phyloP scores from a whole-genome alignment of 495 filamentous ascomycete genomes.

The Xanthoparmelia taractica region DNA sequence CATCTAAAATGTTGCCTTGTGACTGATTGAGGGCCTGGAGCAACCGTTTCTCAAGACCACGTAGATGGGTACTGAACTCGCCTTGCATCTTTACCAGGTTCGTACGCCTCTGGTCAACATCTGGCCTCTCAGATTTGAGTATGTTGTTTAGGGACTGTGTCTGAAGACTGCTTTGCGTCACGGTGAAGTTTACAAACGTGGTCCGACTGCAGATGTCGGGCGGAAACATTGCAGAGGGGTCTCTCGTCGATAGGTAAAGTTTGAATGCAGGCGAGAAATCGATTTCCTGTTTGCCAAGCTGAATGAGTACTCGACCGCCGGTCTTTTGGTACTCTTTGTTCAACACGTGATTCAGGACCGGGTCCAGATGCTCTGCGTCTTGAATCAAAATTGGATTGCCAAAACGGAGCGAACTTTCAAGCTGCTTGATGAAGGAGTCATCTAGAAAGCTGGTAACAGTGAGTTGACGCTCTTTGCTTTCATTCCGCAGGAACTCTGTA shows the following conservation, averaged over 20 bases:
- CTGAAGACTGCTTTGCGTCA: conserved; percentile 96
- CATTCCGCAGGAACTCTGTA: conserved; percentile 88
- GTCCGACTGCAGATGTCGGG: conserved; percentile 97
- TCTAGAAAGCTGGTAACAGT: conserved; percentile 98
- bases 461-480: conserved; percentile 85
- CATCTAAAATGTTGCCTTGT: conserved; percentile 94
- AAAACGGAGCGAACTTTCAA: conserved; percentile 93
- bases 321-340: conserved; percentile 99
- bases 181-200: conserved; percentile 98
- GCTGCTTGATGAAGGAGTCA: conserved; percentile 93
- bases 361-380: conserved; percentile 94
- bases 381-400: conserved; percentile 98
- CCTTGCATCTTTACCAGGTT: conserved; percentile 98
- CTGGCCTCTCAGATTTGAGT: conserved; percentile 90
- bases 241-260: conserved; percentile 88
- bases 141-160: conserved; percentile 96
- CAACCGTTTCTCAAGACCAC: conserved; percentile 90
- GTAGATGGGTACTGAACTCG: conserved; percentile 94
- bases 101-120: conserved; percentile 93
- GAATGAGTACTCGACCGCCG: conserved; percentile 95
- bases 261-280: conserved; percentile 98
- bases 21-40: conserved; percentile 95
- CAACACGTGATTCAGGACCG: conserved; percentile 94
- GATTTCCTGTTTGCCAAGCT: conserved; percentile 97
- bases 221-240: conserved; percentile 94